These are phyloP conservation scores for Serendipita sp. DNA, from an alignment of 768 basidiomycete species.

Conservation along the genomic window DNA sequence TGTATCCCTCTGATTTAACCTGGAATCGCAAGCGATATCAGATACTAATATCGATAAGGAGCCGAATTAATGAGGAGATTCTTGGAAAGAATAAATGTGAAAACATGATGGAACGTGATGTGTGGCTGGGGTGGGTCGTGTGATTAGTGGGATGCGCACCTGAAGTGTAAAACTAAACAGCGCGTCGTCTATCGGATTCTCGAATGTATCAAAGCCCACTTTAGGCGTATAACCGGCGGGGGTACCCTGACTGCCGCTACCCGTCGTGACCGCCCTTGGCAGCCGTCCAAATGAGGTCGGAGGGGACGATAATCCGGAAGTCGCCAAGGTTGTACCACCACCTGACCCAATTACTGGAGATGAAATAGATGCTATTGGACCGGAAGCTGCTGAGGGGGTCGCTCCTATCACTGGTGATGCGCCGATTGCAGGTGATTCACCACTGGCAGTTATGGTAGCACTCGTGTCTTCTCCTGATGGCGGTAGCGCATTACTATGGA, in stretches of 20 bases:
- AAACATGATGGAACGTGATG: background rate
- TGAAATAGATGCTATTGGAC: background rate
- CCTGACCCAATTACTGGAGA: background rate
- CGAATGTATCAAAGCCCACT: slow-evolving; percentile 79
- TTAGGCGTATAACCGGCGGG: slow-evolving; percentile 33
- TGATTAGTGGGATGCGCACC: slow-evolving; percentile 7
- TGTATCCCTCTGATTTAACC: slow-evolving; percentile 72
- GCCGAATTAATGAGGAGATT: background rate
- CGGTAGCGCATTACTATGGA: background rate
- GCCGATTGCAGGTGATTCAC: background rate
- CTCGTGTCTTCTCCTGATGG: no score
- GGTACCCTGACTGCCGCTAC: background rate
- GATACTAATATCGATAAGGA: background rate
- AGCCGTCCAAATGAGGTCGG: background rate
- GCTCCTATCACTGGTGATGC: background rate
- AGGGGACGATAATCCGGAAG: background rate
- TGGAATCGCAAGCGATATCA: slow-evolving; percentile 7
- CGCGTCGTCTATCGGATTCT: slow-evolving; percentile 50
- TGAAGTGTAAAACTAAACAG: slow-evolving; percentile 83
- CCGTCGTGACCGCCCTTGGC: background rate
- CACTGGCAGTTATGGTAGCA: no score
- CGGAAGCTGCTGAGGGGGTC: background rate
- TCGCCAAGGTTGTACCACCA: background rate
- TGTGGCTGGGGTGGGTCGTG: background rate
- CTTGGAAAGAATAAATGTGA: background rate